Conservation (phyloP, 768 basidiomycete species). For the Chalciporus pseudorubinellus region DNA sequence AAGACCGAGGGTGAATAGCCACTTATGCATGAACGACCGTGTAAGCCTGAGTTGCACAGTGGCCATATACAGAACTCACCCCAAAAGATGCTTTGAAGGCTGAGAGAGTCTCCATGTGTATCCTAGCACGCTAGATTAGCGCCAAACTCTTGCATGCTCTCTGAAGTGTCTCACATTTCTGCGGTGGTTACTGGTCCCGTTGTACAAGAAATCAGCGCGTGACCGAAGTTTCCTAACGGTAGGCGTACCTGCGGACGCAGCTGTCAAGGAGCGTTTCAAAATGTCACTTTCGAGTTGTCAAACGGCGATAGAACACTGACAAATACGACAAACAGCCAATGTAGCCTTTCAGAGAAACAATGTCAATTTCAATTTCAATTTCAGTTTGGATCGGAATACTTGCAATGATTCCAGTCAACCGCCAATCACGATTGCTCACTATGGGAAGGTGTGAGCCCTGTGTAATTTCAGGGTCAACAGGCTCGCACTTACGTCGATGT, state of each 20-base stretch:
- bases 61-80: conserved; percentile 6
- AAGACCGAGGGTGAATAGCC: conserved; percentile 51
- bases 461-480: not conserved
- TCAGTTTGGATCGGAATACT: conserved; percentile 16
- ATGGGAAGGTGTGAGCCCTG: not conserved
- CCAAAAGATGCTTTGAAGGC: conserved; percentile 25
- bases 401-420: conserved; percentile 34
- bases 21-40: conserved; percentile 29
- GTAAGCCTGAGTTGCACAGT: not conserved
- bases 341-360: conserved; percentile 22
- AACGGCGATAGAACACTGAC: conserved; percentile 21
- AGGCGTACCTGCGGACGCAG: conserved; percentile 31
- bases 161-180: conserved; percentile 26
- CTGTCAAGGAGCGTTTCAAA: conserved; percentile 22
- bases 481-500: conserved; percentile 34
- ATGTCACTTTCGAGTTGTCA: not conserved
- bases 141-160: too few species aligned
- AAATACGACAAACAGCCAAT: conserved; percentile 30
- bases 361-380: not conserved
- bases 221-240: not conserved
- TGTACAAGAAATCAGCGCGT: conserved; percentile 16
- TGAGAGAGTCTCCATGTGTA: conserved; percentile 22
- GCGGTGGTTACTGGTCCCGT: conserved; percentile 25
- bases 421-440: conserved; percentile 31
- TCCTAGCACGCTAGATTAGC: conserved; percentile 16